Base-by-base conservation (phyloP, 805 yeast genomes). In the Saturnispora hagleri region DNA sequence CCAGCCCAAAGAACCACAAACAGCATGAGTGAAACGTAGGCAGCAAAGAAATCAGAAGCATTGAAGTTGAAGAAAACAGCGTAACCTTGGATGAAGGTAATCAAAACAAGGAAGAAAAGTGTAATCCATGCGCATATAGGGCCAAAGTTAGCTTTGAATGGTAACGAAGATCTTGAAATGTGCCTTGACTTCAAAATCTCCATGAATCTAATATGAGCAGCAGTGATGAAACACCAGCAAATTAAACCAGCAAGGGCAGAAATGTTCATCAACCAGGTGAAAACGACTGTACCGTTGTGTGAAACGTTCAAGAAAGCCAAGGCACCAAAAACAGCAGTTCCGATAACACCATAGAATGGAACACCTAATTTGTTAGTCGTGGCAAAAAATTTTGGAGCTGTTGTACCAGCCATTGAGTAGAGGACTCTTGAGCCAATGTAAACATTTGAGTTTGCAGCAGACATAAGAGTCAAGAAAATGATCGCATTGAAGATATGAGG, bases 361-460 rank as follows among this genome's bases (percentile, higher is more conserved):
- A 84, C 74, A 46, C 85, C 84, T 43, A 71, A 64, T 58, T 75
- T 73, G 65, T 81, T 85, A 51, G 80, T 71, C 56, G 76, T 77
- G 48, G 74, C 77, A 57, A 76, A 72, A 52, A 76, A 64, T 35
- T 79, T 82, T 58, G 86, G 87, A 5, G 86, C 86, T 50, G 74
- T 70, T 6, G 73, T 73, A 50, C 74, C 73, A 13, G 85, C 81
- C 61, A 84, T 70, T 15, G 81, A 79, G 60, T 74, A 82, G 51
- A 84, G 64, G 42, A 81, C 73, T 68, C 91, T 72, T 3, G 89
- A 82, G 41, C 87, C 83, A 57, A 81, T 78, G 66, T 84, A 84
- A 22, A 84, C 74, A 61, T 82, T 82, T 20, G 89, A 83, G 69
- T 84, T 84, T 62, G 82, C 90, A 27, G 90, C 89, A 10, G 89